Evolutionary conservation across 208 protist genomes (phyloP).

Genomic region (Crithidia thermophila): DNA sequence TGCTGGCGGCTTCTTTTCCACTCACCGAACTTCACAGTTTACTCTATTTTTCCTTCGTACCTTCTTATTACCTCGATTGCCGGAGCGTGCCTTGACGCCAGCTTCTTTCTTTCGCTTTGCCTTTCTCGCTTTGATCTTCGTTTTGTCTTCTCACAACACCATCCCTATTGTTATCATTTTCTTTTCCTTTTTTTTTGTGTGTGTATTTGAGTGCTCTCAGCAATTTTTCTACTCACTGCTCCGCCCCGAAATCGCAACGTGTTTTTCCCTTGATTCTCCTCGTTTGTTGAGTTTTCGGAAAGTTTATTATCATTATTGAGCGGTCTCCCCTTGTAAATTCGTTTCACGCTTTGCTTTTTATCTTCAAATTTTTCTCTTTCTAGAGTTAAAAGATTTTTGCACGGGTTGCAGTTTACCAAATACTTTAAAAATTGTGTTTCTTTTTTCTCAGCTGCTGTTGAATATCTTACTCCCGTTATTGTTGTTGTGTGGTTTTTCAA

Average conservation of each 20-base stretch:
- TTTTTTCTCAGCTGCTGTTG: neutral
- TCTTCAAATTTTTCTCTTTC: neutral
- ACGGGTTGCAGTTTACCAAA: too few species aligned
- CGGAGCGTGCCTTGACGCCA: neutral
- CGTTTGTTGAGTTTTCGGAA: neutral
- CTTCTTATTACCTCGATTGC: neutral
- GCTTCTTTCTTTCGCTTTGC: neutral
- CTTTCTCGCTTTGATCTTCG: conserved; percentile 2
- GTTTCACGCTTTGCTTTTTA: neutral
- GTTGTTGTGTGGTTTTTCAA: too few species aligned
- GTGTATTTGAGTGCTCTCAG: neutral
- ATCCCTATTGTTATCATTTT: neutral
- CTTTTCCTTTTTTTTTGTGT: neutral
- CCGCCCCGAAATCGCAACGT: neutral
- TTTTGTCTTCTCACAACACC: neutral
- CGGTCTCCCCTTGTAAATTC: too few species aligned
- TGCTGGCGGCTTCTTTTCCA: conserved; percentile 1
- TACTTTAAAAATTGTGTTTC: too few species aligned
- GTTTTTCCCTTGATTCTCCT: neutral
- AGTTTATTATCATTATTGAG: too few species aligned
- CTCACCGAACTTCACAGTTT: conserved; percentile 2
- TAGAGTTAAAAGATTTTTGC: too few species aligned
- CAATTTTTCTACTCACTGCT: neutral
- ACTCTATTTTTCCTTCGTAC: conserved; percentile 5
- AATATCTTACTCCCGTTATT: too few species aligned